A percentile compares a stretch with the other conserved stretches of the same genome.
Evolutionary conservation across 345 rosid species (phyloP).

Genomic region (Boechera retrofracta): DNA sequence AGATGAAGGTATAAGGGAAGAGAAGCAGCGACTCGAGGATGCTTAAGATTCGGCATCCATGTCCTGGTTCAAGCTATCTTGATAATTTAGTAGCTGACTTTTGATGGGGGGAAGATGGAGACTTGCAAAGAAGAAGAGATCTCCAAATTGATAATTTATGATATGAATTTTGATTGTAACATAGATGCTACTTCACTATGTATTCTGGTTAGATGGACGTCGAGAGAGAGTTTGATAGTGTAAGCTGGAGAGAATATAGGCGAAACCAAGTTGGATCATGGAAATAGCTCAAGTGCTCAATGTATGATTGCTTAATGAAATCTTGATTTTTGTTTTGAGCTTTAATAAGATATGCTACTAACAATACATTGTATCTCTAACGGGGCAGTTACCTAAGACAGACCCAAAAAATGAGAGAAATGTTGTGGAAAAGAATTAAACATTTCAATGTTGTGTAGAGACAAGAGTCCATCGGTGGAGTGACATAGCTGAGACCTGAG

Average conservation of each 20-base stretch:
- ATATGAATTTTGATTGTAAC: not conserved
- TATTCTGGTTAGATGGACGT: not conserved
- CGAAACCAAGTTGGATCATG: conserved; percentile 1
- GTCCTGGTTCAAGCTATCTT: conserved; percentile 12
- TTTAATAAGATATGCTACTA: not conserved
- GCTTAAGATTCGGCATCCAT: conserved; percentile 9
- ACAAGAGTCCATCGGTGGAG: conserved; percentile 11
- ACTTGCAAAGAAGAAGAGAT: not conserved
- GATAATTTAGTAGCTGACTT: conserved; percentile 12
- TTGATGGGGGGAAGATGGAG: conserved; percentile 4
- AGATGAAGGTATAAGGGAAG: conserved; percentile 15
- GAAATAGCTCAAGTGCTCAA: conserved; percentile 1
- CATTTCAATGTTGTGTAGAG: not conserved
- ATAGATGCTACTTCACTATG: not conserved
- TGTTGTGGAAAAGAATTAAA: not conserved
- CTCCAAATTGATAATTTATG: not conserved
- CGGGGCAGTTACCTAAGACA: not conserved
- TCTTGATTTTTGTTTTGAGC: not conserved
- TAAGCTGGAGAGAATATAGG: not conserved
- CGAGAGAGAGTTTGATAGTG: not conserved
- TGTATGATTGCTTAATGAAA: not conserved
- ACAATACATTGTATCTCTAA: not conserved
- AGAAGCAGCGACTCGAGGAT: conserved; percentile 9
- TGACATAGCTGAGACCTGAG: not conserved
- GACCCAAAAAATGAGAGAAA: not conserved